Base-by-base conservation (phyloP, 306 rosid species). In the Vigna hirtella region DNA sequence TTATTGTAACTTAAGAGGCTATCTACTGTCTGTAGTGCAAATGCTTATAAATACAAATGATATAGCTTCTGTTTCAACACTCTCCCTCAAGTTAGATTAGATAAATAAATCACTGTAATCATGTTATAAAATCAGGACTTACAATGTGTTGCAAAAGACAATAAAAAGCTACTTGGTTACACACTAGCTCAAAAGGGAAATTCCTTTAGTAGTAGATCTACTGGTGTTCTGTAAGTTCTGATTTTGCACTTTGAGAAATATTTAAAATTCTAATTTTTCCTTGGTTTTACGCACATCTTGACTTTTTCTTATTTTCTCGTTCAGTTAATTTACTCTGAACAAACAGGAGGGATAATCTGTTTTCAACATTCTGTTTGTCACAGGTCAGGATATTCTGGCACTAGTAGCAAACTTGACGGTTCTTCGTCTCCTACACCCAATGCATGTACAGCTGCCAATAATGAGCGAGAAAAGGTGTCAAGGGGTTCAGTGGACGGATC, bases 341-440 rank as follows among this genome's bases (percentile, higher is more conserved):
- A 63, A 64, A n/a, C 2, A 17, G 30, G 78, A 70, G 71, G 62
- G 65, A 52, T 69, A 36, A 82, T 49, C 45, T 38, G 57, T 59
- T 72, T 80, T 77, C 62, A 57, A 77, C 55, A 26, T 69, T 45
- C 40, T 51, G 22, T 57, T 58, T 70, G 63, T 88, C 62, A 52
- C 96, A 93, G 94, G 74, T 88, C 86, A 81, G 94, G 93, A 77
- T 74, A 86, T 40, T 76, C 85, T 72, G 82, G 66, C 57, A 85
- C 82, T 73, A 85, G 56, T 77, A 80, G 78, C 86, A 91, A 88
- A 76, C 85, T 77, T 10, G 91, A 88, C 80, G 85, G 85, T 50
- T 79, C 84, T 79, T 83, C 92, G 70, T 55, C 87, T 75, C 79
- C 83, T 57, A 75, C 84, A 70, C 80, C 88, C 61, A 86, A 81